Percentiles rank a stretch among this genome's conserved stretches.
Evolutionary conservation across 768 basidiomycete genomes (phyloP).

Genomic region (Amanita jacksonii): DNA sequence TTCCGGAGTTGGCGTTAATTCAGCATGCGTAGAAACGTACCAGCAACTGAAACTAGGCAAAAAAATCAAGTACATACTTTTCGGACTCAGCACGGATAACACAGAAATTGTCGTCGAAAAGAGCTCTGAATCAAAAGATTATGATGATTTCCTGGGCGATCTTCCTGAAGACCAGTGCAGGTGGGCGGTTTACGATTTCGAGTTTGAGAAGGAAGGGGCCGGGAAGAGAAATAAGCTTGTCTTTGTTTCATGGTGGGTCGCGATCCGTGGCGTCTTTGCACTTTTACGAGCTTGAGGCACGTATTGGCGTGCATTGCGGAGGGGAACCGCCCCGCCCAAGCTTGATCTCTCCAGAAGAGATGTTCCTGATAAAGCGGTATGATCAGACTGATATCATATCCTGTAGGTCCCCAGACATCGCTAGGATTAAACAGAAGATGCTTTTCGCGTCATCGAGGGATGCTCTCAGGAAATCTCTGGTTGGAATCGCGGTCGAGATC

Average conservation of each 20-base stretch:
- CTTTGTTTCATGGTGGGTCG: slow-evolving; percentile 77
- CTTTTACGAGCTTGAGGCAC: not conserved
- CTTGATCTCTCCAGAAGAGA: slow-evolving; percentile 1
- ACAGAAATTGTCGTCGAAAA: slow-evolving; percentile 78
- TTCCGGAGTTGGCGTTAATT: slow-evolving; percentile 58
- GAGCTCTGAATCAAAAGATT: slow-evolving; percentile 38
- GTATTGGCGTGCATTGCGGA: not conserved
- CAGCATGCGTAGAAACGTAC: slow-evolving; percentile 48
- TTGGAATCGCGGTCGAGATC: slow-evolving; percentile 72
- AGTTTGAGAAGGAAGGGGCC: slow-evolving; percentile 62
- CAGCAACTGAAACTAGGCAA: slow-evolving; percentile 69
- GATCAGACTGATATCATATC: slow-evolving; percentile 17
- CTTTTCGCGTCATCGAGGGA: slow-evolving; percentile 83
- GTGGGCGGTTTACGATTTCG: slow-evolving; percentile 93
- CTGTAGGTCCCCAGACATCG: slow-evolving; percentile 76
- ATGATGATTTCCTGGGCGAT: slow-evolving; percentile 64
- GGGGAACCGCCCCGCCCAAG: not conserved
- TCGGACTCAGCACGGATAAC: slow-evolving; percentile 45
- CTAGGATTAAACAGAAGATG: slow-evolving; percentile 91
- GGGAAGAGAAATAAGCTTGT: slow-evolving; percentile 81
- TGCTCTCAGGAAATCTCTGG: slow-evolving; percentile 60
- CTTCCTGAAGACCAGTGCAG: slow-evolving; percentile 70
- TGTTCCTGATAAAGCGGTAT: not conserved
- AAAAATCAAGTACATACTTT: slow-evolving; percentile 80
- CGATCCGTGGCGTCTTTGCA: not conserved